Base-by-base conservation (phyloP, 2,329 filamentous ascomycete species). In the Neoascochyta sp. region DNA sequence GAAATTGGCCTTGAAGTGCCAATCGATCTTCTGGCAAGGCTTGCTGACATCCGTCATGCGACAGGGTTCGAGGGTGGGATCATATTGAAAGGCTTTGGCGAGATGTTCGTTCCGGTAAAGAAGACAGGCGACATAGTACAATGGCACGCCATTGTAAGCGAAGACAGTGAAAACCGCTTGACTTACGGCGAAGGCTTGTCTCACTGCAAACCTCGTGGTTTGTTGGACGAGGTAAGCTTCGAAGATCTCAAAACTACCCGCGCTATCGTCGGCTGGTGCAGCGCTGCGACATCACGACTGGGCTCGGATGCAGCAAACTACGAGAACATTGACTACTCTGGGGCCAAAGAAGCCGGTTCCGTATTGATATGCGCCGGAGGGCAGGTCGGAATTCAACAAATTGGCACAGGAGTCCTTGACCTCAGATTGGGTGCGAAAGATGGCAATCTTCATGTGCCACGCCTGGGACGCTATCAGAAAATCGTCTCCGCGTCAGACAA, bases 311-410 rank as follows among this genome's bases (percentile, higher is more conserved):
- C 22, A 7, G 26, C 32, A 1, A 28, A 36, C 26, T 47, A 47
- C 24, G 41, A 42, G 22, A 47, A 47, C 16, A 38, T 45, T 15
- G 30, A 45, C 13, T 45, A 47, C 20, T 47, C 43, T 3, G 26
- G 28, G 13, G 43, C 43, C 5, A 14, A 16, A 16, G 32, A 42
- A 18, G 31, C 26, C 7, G 16, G 26, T 9, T 13, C 35, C 10
- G 7, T 12, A 3, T 7, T 41, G 8, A 33, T 13, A 11, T 32
- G 16, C 22, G 16, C 43, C 17, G 41, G 41, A 9, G 43, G 27
- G 7, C 24, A 37, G 11, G 13, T 47, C 3, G 41, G 38, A 8
- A 36, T 47, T n/a, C 43, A 47, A 16, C 38, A 47, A 19, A 31
- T 47, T 16, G 41, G 29, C 5, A 18, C 36, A 12, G 43, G 23